These are phyloP conservation scores for Agaricus sinodeliciosus DNA, from an alignment of 768 basidiomycete species.

Conservation along the genomic window DNA sequence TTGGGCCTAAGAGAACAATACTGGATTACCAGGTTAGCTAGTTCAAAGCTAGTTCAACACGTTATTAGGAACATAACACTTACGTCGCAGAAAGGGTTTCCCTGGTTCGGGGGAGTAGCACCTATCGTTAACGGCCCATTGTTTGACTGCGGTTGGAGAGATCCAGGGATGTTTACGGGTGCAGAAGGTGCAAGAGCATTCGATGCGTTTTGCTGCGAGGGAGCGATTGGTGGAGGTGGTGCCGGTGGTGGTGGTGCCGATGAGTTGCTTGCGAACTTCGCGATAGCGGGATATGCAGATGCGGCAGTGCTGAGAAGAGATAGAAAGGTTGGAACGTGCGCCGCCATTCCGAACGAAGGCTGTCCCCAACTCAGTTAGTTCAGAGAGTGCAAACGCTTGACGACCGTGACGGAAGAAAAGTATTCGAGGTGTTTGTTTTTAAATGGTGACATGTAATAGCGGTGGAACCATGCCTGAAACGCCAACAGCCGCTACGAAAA, in stretches of 20 bases:
- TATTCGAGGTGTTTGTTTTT: slow-evolving; percentile 20
- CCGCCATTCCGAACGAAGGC: slow-evolving; percentile 25
- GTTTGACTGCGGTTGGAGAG: slow-evolving; percentile 20
- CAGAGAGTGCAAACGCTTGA: slow-evolving; percentile 10
- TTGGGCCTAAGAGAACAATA: slow-evolving; percentile 51
- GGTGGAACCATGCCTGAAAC: slow-evolving; percentile 17
- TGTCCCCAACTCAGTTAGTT: slow-evolving; percentile 10
- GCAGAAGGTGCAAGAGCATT: slow-evolving; percentile 22
- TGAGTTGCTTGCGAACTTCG: slow-evolving; percentile 20
- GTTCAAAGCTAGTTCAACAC: not conserved
- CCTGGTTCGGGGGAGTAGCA: slow-evolving; percentile 23
- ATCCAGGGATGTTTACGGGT: slow-evolving; percentile 23
- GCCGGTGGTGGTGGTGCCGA: slow-evolving; percentile 14
- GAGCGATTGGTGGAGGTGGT: slow-evolving; percentile 19
- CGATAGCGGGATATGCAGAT: slow-evolving; percentile 19
- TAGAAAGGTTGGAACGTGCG: slow-evolving; percentile 38
- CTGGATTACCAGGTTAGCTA: slow-evolving; percentile 21
- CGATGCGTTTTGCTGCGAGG: slow-evolving; percentile 17
- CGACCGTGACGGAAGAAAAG: slow-evolving; percentile 6
- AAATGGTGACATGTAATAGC: slow-evolving; percentile 16
- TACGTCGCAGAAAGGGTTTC: slow-evolving; percentile 46
- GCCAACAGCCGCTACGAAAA: slow-evolving; percentile 14
- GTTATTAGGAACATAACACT: slow-evolving; percentile 14
- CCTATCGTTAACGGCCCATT: slow-evolving; percentile 16
- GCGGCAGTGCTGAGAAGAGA: slow-evolving; percentile 27